Conservation (phyloP, 805 yeast species). For the Yarrowia deformans region DNA sequence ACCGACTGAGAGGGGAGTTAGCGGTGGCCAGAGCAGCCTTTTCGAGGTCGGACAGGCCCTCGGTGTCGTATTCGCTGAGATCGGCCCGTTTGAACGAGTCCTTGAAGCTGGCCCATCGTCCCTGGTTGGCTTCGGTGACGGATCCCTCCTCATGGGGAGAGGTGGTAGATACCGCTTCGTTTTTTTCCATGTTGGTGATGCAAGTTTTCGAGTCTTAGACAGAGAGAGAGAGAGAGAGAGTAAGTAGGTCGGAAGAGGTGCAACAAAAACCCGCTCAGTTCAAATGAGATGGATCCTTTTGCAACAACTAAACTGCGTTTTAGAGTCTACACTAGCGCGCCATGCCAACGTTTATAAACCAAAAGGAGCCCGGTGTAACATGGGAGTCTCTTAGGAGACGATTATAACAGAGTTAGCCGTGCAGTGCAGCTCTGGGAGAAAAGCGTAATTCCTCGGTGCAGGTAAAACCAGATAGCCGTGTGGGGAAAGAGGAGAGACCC, state of each 20-base stretch:
- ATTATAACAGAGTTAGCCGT: neutral
- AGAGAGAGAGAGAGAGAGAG: too few relatives aligned
- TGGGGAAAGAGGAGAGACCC: constrained; percentile 27
- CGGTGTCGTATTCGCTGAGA: constrained; percentile 51
- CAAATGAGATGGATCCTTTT: constrained; percentile 33
- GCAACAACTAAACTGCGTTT: neutral
- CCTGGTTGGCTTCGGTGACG: constrained; percentile 20
- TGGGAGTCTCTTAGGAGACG: neutral
- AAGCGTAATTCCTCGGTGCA: constrained; percentile 5
- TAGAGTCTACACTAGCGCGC: constrained; percentile 21
- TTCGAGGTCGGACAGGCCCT: constrained; percentile 53
- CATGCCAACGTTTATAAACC: constrained; percentile 16
- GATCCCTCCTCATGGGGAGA: constrained; percentile 28
- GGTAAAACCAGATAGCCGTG: constrained; percentile 29
- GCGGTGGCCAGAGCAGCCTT: constrained; percentile 56
- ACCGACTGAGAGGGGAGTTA: constrained; percentile 57
- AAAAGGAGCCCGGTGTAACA: constrained; percentile 3
- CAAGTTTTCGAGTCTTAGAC: neutral
- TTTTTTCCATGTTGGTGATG: constrained; percentile 26
- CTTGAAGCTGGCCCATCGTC: constrained; percentile 34
- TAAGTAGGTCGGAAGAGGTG: neutral
- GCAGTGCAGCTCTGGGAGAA: neutral
- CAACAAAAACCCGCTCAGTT: constrained; percentile 31
- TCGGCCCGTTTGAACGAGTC: constrained; percentile 51
- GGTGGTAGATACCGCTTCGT: constrained; percentile 12